Conservation (phyloP, 2,329 filamentous ascomycete species). For the Botrytis sinoallii region DNA sequence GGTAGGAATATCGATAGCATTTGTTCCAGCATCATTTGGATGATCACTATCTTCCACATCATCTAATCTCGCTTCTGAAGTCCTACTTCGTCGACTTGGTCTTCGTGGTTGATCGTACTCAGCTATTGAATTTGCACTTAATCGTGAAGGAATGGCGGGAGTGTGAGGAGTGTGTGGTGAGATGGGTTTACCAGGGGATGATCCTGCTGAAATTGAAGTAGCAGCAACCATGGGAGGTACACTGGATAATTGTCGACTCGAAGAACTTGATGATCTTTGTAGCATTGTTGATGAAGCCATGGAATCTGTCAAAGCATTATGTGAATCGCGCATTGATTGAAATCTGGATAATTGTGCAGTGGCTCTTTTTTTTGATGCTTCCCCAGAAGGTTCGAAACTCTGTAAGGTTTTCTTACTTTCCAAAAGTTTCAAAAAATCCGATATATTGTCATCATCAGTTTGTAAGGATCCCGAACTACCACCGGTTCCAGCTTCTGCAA, state of each 20-base stretch:
- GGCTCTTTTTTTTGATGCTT: constrained; percentile 70
- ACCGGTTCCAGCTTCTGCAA: constrained; percentile 67
- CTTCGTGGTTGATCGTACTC: constrained; percentile 52
- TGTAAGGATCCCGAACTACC: constrained; percentile 65
- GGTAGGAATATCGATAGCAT: constrained; percentile 70
- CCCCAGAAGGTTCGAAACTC: constrained; percentile 68
- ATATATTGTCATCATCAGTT: constrained; percentile 87
- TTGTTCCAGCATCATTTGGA: constrained; percentile 52
- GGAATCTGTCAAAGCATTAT: constrained; percentile 84
- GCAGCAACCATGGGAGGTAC: constrained; percentile 66
- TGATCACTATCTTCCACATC: constrained; percentile 32
- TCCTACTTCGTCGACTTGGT: constrained; percentile 27
- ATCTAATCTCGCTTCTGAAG: constrained; percentile 29
- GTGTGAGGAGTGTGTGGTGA: constrained; percentile 91
- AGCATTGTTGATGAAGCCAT: constrained; percentile 87
- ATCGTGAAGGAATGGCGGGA: constrained; percentile 86
- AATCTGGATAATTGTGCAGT: constrained; percentile 80
- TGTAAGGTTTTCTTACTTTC: constrained; percentile 84
- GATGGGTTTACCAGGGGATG: constrained; percentile 84
- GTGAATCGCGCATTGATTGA: constrained; percentile 84
- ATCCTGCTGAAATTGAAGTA: constrained; percentile 77
- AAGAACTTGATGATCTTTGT: constrained; percentile 76
- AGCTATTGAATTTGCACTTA: constrained; percentile 85
- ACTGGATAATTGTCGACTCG: constrained; percentile 57
- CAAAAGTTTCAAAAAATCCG: constrained; percentile 84